Evolutionary conservation across 2,329 filamentous ascomycete species (phyloP).

Genomic region (Pseudogymnoascus destructans): DNA sequence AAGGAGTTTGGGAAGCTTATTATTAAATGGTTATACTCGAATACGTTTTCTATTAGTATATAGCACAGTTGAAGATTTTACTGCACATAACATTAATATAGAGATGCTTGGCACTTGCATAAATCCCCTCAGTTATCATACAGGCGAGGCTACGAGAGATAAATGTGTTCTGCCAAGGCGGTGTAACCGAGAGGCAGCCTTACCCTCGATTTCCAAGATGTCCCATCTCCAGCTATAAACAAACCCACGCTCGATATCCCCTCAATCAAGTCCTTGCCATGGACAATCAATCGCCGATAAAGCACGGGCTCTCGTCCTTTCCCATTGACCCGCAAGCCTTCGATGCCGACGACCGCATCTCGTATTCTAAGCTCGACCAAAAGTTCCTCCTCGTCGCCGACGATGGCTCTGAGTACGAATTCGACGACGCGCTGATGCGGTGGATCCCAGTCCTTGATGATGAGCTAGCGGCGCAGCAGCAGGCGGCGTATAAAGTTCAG

Average conservation of each 20-base stretch:
- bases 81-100: not conserved
- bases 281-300: not conserved
- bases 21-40: not conserved
- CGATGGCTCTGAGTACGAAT: conserved; percentile 76
- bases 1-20: not conserved
- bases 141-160: not conserved
- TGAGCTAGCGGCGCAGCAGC: conserved; percentile 45
- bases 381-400: conserved; percentile 78
- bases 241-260: not conserved
- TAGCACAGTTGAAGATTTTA: not conserved
- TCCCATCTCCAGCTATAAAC: not conserved
- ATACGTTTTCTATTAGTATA: not conserved
- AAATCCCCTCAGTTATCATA: not conserved
- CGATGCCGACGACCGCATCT: conserved; percentile 67
- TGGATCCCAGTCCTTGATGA: conserved; percentile 64
- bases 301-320: conserved; percentile 15
- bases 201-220: conserved; percentile 6
- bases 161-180: conserved; percentile 2
- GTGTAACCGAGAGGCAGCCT: conserved; percentile 3
- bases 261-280: not conserved
- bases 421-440: conserved; percentile 53
- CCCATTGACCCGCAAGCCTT: conserved; percentile 36
- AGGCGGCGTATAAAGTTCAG: conserved; percentile 44
- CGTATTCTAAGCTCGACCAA: conserved; percentile 69
- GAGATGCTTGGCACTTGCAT: no score